Evolutionary conservation across 2,329 filamentous ascomycete species (phyloP).

Genomic region (Xylaria sp.): DNA sequence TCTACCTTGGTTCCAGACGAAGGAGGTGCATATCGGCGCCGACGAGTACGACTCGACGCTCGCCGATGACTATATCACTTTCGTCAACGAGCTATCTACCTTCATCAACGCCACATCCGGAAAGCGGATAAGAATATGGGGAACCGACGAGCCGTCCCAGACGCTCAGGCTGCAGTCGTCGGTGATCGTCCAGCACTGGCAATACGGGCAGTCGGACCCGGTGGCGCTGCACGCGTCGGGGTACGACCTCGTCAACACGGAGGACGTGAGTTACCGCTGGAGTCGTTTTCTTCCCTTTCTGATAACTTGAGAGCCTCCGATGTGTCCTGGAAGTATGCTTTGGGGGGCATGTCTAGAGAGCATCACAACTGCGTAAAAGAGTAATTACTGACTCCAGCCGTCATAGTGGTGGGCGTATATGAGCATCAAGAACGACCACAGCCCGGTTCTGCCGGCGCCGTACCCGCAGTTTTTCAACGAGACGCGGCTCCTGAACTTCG

Average conservation of each 20-base stretch:
- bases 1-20: conserved; percentile 65
- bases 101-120: conserved; percentile 54
- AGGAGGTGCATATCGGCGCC: conserved; percentile 65
- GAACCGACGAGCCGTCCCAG: conserved; percentile 58
- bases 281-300: too few relatives aligned
- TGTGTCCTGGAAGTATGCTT: too few relatives aligned
- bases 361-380: too few relatives aligned
- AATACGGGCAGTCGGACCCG: conserved; percentile 60
- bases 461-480: conserved; percentile 61
- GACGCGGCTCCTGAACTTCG: conserved; percentile 58
- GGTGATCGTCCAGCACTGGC: conserved; percentile 60
- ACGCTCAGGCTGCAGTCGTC: conserved; percentile 47
- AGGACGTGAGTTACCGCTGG: conserved; percentile 48
- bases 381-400: too few relatives aligned
- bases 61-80: conserved; percentile 61
- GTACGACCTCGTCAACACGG: conserved; percentile 58
- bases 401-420: conserved; percentile 63
- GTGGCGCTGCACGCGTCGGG: conserved; percentile 52
- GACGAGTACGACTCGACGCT: conserved; percentile 62
- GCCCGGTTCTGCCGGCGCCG: conserved; percentile 57
- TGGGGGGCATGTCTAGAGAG: too few relatives aligned
- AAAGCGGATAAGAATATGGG: conserved; percentile 65
- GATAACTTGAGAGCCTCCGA: too few relatives aligned
- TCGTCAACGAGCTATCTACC: conserved; percentile 62
- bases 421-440: conserved; percentile 64